phyloP scores from a whole-genome alignment of 441 rosid species.

The Daphne laureola region DNA sequence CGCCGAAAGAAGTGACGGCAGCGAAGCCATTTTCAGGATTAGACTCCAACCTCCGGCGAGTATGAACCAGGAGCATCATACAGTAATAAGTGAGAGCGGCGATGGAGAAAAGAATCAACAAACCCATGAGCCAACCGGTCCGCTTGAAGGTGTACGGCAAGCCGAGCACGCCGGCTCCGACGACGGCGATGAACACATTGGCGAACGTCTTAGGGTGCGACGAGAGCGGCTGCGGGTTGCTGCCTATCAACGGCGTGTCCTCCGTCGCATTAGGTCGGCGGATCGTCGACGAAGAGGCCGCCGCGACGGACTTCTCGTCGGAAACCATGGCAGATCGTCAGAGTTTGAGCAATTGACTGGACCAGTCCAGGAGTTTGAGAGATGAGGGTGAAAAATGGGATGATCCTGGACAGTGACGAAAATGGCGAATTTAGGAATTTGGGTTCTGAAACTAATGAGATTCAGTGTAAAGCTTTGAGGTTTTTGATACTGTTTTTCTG shows the following conservation, averaged over 20 bases:
- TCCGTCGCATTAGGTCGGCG: conserved; percentile 26
- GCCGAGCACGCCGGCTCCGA: conserved; percentile 79
- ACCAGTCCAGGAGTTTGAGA: too few species aligned
- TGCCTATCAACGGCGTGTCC: conserved; percentile 56
- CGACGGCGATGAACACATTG: conserved; percentile 76
- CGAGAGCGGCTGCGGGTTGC: conserved; percentile 29
- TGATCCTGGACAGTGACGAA: too few species aligned
- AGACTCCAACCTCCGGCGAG: conserved; percentile 60
- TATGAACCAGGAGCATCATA: conserved; percentile 67
- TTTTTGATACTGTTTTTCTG: too few species aligned
- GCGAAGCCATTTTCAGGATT: conserved; percentile 21
- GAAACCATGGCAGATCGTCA: conserved; percentile 21
- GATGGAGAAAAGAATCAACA: conserved; percentile 50
- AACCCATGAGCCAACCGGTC: conserved; percentile 70
- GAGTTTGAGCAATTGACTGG: too few species aligned
- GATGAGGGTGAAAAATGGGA: too few species aligned
- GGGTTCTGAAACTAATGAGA: too few species aligned
- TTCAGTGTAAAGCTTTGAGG: too few species aligned
- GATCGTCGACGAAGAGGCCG: conserved; percentile 23
- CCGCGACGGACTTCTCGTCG: conserved; percentile 23
- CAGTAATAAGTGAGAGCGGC: conserved; percentile 46
- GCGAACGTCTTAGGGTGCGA: conserved; percentile 70
- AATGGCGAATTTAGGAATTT: too few species aligned
- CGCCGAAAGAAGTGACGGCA: conserved; percentile 57
- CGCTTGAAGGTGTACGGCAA: conserved; percentile 76